Percentiles rank a stretch among this genome's conserved stretches.
phyloP scores from a whole-genome alignment of 1,139 yeast genomes.

The Petasospora rhodanensis region DNA sequence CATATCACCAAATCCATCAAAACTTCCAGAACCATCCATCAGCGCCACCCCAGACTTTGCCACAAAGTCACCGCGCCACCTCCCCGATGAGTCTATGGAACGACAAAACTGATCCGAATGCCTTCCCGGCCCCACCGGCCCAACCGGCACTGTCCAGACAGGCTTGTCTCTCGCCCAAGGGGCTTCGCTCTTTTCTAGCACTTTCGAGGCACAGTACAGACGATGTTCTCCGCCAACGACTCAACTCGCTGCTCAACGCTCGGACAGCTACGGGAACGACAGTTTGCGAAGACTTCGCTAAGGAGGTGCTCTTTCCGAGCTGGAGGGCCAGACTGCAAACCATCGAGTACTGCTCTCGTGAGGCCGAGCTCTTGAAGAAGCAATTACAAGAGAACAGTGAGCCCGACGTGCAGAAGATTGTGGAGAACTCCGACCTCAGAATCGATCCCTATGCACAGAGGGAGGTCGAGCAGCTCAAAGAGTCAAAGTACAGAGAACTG shows the following conservation, averaged over 20 bases:
- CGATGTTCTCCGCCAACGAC: constrained; percentile 36
- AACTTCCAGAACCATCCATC: too few species aligned
- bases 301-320: constrained; percentile 34
- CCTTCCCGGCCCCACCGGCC: constrained; percentile 17
- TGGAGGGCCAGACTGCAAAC: constrained; percentile 38
- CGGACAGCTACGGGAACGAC: constrained; percentile 7
- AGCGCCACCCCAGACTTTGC: too few species aligned
- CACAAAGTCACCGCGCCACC: too few species aligned
- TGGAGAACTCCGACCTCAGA: constrained; percentile 28
- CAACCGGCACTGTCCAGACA: constrained; percentile 23
- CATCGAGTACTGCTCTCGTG: constrained; percentile 33
- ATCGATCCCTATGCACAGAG: constrained; percentile 45
- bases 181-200: constrained; percentile 37
- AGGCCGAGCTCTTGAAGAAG: too few species aligned
- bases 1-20: too few species aligned
- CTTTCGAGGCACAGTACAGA: constrained; percentile 40
- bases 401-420: constrained; percentile 18
- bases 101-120: constrained; percentile 12
- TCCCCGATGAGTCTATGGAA: constrained; percentile 25
- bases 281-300: constrained; percentile 31
- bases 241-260: constrained; percentile 28
- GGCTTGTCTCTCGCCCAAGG: constrained; percentile 35
- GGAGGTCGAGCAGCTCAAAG: constrained; percentile 29
- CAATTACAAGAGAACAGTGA: too few species aligned
- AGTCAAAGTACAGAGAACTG: constrained; percentile 27